Evolutionary conservation across 2,329 filamentous ascomycete genomes (phyloP).

Genomic region (Pseudogymnoascus sp.): DNA sequence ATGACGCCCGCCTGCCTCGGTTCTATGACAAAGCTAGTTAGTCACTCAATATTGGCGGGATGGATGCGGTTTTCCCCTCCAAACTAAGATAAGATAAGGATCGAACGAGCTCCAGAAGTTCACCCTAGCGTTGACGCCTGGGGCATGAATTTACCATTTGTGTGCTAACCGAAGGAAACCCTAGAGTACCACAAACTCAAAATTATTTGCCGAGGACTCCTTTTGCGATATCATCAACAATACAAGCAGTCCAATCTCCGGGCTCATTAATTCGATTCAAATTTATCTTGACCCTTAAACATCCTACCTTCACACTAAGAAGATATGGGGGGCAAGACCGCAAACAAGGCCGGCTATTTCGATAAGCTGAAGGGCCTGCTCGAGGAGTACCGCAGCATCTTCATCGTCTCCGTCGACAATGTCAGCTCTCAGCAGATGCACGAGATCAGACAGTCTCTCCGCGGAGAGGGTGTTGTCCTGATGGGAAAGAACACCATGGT

Average conservation of each 20-base stretch:
- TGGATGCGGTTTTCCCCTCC: neutral
- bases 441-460: conserved; percentile 93
- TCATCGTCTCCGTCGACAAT: conserved; percentile 98
- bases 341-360: conserved; percentile 95
- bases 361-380: conserved; percentile 98
- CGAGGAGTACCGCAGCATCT: conserved; percentile 93
- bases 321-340: conserved; percentile 98
- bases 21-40: conserved; percentile 5
- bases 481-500: conserved; percentile 99
- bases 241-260: conserved; percentile 12
- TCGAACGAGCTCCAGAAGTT: neutral
- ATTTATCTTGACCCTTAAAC: conserved; percentile 72
- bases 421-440: conserved; percentile 99
- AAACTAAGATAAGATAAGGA: conserved; percentile 4
- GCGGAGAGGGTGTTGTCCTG: conserved; percentile 86
- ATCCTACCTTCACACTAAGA: conserved; percentile 95
- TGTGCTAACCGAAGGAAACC: conserved; percentile 8
- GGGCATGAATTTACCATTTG: neutral
- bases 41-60: neutral
- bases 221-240: conserved; percentile 10
- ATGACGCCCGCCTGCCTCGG: conserved; percentile 5
- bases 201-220: conserved; percentile 9
- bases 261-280: conserved; percentile 17
- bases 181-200: conserved; percentile 8
- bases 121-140: neutral